Base-by-base conservation (phyloP, 2,329 filamentous ascomycete species). In the Aureobasidium vineae region DNA sequence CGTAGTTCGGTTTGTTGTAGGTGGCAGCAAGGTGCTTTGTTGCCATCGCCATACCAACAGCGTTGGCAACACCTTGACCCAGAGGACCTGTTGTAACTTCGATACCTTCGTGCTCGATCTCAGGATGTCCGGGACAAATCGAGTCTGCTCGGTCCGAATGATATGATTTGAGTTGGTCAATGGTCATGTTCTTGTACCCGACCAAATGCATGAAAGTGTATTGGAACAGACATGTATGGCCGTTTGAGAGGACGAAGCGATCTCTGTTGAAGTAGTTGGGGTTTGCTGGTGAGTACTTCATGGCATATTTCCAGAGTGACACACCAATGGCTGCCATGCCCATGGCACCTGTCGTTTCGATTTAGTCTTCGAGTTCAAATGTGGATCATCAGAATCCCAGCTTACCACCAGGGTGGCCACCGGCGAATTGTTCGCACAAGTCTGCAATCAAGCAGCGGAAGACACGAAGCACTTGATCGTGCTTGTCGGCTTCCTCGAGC, bases 361-460 rank as follows among this genome's bases (percentile, higher is more conserved):
- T 33, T 11, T 10, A 19, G 41, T 28, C 1, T 21, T 21, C 13
- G 2, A 33, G 5, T 8, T 36, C 33, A n/a, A 7, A 2, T 6
- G 8, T 13, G 21, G 10, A 36, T 13, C 10, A 13, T 36, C 33
- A 13, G 10, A 36, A 36, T 36, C 10, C 13, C 33, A 11, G 15
- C 41, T 10, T 47, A 54, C 80, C 70, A 84, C 87, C 88, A 21
- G 87, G 88, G 72, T 90, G 88, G 0, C 88, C 88, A 41, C 87
- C 87, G 69, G 85, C 85, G 75, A 89, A 90, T 70, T 90, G 87
- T 73, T 90, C 83, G 71, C 87, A 90, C 3, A 90, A 76, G 73
- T 90, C 88, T 52, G 88, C 86, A 67, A 90, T 87, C 36, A 90
- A 76, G 59, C 84, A 78, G 65, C 88, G 80, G 72, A 89, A 88